Conservation (phyloP, 352 stramenopile species). For the Nothophytophthora sp. region DNA sequence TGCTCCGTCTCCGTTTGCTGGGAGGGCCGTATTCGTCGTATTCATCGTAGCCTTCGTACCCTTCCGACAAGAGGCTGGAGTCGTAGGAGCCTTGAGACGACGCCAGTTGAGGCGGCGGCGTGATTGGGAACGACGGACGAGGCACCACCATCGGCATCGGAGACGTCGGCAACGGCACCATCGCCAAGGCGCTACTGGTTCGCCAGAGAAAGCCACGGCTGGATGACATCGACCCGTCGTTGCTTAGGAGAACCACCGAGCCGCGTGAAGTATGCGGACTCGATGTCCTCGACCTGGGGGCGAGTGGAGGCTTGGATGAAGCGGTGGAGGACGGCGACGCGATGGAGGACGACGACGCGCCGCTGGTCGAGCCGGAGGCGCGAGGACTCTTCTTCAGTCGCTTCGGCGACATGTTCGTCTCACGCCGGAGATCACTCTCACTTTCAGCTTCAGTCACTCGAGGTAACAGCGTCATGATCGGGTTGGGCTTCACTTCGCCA, state of each 20-base stretch:
- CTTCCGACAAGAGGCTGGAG: conserved; percentile 3
- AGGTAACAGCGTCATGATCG: neutral
- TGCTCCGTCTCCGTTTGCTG: conserved; percentile 17
- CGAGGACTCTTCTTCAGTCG: conserved; percentile 12
- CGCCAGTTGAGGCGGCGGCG: neutral
- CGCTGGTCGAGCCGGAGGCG: neutral
- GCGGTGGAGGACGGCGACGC: neutral
- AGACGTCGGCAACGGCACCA: conserved; percentile 4
- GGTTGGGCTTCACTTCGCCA: conserved; percentile 6
- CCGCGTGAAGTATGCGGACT: conserved; percentile 3
- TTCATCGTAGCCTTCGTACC: neutral
- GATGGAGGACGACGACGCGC: neutral
- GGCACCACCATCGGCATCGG: neutral
- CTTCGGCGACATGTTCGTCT: conserved; percentile 7
- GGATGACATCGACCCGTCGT: conserved; percentile 8
- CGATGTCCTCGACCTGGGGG: neutral
- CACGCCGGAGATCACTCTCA: neutral
- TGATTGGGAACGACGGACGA: conserved; percentile 4
- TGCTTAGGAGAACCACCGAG: conserved; percentile 12
- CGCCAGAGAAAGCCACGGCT: conserved; percentile 3
- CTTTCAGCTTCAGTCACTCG: conserved; percentile 7
- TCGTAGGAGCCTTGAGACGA: conserved; percentile 2
- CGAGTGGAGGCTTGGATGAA: conserved; percentile 5
- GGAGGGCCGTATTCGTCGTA: conserved; percentile 4
- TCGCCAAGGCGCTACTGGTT: conserved; percentile 1